Conservation (phyloP, 2,329 filamentous ascomycete genomes). For the Tympanopsis confertula region DNA sequence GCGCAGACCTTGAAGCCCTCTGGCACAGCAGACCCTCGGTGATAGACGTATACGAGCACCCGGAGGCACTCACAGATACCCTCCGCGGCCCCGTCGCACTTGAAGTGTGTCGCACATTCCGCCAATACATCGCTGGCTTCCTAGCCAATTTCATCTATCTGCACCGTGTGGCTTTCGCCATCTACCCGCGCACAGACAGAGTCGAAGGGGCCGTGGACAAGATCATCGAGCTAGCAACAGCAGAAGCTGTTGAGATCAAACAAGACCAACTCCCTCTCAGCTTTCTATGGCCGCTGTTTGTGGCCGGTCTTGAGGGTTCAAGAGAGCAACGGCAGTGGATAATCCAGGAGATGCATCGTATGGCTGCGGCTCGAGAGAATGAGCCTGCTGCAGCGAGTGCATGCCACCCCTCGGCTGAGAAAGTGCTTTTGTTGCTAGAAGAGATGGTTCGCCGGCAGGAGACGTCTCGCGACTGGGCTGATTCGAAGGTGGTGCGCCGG, state of each 20-base stretch:
- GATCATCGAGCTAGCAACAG: constrained; percentile 18
- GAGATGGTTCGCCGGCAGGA: constrained; percentile 20
- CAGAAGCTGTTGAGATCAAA: constrained; percentile 9
- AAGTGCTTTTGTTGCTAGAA: constrained; percentile 15
- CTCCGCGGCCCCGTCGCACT: constrained; percentile 12
- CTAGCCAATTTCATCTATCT: constrained; percentile 20
- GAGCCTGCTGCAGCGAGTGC: constrained; percentile 2
- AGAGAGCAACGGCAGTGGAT: constrained; percentile 18
- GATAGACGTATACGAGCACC: constrained; percentile 15
- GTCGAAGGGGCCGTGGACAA: constrained; percentile 19
- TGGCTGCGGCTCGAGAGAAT: too few relatives aligned
- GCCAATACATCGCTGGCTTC: constrained; percentile 19
- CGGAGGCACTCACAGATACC: constrained; percentile 13
- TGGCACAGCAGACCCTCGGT: constrained; percentile 18
- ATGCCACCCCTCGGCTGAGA: constrained; percentile 16
- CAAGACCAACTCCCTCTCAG: constrained; percentile 13
- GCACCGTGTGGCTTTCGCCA: constrained; percentile 21
- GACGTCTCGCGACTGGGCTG: constrained; percentile 17
- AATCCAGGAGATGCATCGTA: constrained; percentile 16
- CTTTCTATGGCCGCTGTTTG: constrained; percentile 20
- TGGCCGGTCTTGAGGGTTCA: constrained; percentile 18
- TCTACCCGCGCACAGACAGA: constrained; percentile 20
- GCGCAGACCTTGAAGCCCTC: constrained; percentile 18
- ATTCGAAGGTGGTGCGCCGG: constrained; percentile 17
- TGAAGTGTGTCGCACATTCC: constrained; percentile 16